phyloP scores from a whole-genome alignment of 2,329 filamentous ascomycete species.

The Thelonectria rubi region DNA sequence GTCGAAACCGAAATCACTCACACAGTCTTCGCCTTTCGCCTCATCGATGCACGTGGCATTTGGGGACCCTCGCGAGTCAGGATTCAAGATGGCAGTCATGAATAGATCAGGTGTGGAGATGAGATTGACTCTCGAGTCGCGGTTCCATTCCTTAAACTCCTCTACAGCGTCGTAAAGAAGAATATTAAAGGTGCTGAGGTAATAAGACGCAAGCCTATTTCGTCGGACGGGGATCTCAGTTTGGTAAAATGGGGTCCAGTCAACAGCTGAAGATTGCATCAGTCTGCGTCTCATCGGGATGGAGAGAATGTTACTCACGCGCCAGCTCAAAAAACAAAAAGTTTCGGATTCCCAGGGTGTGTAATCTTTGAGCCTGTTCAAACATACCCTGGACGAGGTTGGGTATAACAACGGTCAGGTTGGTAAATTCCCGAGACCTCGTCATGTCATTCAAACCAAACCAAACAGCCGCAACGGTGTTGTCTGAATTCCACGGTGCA shows the following conservation, averaged over 20 bases:
- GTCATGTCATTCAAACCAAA: conserved; percentile 2
- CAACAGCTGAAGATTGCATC: neutral
- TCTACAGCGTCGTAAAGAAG: neutral
- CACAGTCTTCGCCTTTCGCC: neutral
- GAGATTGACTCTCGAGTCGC: neutral
- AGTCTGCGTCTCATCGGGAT: neutral
- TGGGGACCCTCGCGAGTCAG: neutral
- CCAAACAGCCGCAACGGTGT: neutral
- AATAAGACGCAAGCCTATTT: neutral
- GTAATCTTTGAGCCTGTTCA: neutral
- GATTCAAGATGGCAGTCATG: neutral
- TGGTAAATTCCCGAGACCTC: neutral
- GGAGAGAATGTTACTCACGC: neutral
- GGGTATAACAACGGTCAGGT: neutral
- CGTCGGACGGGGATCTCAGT: neutral
- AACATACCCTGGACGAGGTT: neutral
- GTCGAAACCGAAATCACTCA: neutral
- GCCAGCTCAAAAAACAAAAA: neutral
- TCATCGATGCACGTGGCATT: neutral
- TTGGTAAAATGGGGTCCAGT: neutral
- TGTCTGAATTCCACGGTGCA: neutral
- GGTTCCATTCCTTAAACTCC: neutral
- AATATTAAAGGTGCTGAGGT: neutral
- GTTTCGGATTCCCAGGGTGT: neutral
- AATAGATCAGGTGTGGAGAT: neutral